Base-by-base conservation (phyloP, 2,329 filamentous ascomycete species). In the Chrysoporthe austroafricana region DNA sequence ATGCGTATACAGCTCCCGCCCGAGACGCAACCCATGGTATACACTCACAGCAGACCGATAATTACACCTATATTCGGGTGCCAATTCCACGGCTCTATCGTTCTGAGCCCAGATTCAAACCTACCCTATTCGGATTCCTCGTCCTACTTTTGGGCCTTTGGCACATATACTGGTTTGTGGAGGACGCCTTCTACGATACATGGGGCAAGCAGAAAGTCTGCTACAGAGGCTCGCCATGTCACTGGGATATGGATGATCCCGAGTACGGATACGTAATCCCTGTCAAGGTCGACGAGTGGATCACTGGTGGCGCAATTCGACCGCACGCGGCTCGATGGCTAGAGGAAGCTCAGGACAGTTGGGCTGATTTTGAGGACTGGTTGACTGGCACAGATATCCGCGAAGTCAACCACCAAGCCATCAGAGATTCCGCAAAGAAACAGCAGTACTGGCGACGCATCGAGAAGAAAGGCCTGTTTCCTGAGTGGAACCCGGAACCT, bases 251-350 rank as follows among this genome's bases (percentile, higher is more conserved):
- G 48, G 81, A 85, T 58, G 87, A 89, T 73, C 88, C 88, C 0
- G 82, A 83, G 36, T 90, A 87, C 75, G 87, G 87, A n/a, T 81
- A 79, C 50, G 85, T 86, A 1, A 80, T 90, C 58, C 87, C 88
- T 3, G 83, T 88, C 66, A 90, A 89, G 77, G 73, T 90, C 14
- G 87, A 90, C 73, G 82, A 89, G 72, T 90, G 87, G 87, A 74
- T 80, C 9, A 86, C 85, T 0, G 83, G 84, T 18, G 86, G 86
- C 1, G 77, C 76, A 44, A 84, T 84, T 5, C 83, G 84, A 48
- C 72, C 70, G 1, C 56, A 82, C 3, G 75, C 77, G 16, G 74
- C 74, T n/a, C 74, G 76, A 56, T 70, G 79, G 1, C 72, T 74
- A 4, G 82, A 86, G 62, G 81, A 85, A 46, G 70, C 81, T 1